phyloP scores from a whole-genome alignment of 2,329 filamentous ascomycete genomes.

The Penicillium thymicola region DNA sequence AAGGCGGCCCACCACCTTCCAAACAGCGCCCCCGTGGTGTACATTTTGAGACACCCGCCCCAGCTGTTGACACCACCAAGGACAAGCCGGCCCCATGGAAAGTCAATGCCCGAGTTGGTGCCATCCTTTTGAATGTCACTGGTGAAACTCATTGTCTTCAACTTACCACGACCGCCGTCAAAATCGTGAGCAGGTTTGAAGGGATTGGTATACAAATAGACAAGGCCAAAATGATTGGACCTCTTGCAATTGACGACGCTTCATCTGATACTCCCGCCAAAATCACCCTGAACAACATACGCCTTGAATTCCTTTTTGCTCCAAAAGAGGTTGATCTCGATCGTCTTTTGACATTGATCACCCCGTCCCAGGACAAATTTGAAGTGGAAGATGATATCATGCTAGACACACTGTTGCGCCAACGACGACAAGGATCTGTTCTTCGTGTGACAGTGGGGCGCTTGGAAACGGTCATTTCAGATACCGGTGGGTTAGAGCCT shows the following conservation, averaged over 20 bases:
- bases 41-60: slow-evolving; percentile 53
- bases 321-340: slow-evolving; percentile 80
- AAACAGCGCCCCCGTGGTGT: slow-evolving; percentile 49
- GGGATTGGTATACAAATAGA: slow-evolving; percentile 71
- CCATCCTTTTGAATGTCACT: slow-evolving; percentile 70
- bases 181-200: slow-evolving; percentile 71
- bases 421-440: slow-evolving; percentile 81
- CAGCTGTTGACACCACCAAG: slow-evolving; percentile 22
- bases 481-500: slow-evolving; percentile 62
- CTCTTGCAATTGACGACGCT: slow-evolving; percentile 53
- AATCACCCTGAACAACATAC: slow-evolving; percentile 62
- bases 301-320: slow-evolving; percentile 67
- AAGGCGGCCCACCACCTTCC: slow-evolving; percentile 32
- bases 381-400: slow-evolving; percentile 90
- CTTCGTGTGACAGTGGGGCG: slow-evolving; percentile 66
- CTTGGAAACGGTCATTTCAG: slow-evolving; percentile 60
- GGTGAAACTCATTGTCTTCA: slow-evolving; percentile 73
- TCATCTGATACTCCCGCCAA: slow-evolving; percentile 53
- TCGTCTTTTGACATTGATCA: slow-evolving; percentile 77
- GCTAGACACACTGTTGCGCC: slow-evolving; percentile 82
- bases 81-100: slow-evolving; percentile 50
- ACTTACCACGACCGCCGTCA: slow-evolving; percentile 76
- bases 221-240: slow-evolving; percentile 71
- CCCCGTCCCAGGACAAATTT: slow-evolving; percentile 86
- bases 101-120: slow-evolving; percentile 71